These are phyloP conservation scores for Acacia acuminata DNA, from an alignment of 306 rosid species.

Conservation along the genomic window DNA sequence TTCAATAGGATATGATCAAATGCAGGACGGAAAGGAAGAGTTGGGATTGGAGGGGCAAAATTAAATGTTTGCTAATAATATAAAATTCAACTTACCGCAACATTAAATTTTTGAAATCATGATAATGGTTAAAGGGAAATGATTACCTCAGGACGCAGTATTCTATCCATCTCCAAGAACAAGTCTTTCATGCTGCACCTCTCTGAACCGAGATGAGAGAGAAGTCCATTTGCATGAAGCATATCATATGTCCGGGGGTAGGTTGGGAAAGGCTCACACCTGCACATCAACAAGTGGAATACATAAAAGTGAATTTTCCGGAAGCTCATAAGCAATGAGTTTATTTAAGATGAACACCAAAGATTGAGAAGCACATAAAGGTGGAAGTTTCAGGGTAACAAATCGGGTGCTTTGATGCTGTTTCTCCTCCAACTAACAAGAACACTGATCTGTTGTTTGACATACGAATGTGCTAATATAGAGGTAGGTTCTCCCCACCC, in stretches of 20 bases:
- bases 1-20: background rate
- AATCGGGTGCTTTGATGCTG: background rate
- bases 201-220: conserved; percentile 69
- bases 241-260: conserved; percentile 95
- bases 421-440: conserved; percentile 5
- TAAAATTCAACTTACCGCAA: background rate
- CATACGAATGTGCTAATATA: background rate
- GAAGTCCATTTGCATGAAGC: conserved; percentile 87
- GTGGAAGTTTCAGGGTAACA: background rate
- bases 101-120: background rate
- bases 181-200: conserved; percentile 78
- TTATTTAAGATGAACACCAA: conserved; percentile 13
- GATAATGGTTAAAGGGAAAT: background rate
- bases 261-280: conserved; percentile 98
- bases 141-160: conserved; percentile 90
- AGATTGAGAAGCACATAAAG: background rate
- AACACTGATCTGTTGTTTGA: background rate
- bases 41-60: background rate
- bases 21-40: conserved; percentile 5
- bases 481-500: background rate
- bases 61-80: background rate
- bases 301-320: conserved; percentile 4
- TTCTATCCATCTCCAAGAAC: conserved; percentile 93
- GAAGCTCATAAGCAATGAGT: conserved; percentile 8
- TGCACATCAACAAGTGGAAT: conserved; percentile 40